Evolutionary conservation across 2,329 filamentous ascomycete species (phyloP).

Genomic region (Monilinia laxa): DNA sequence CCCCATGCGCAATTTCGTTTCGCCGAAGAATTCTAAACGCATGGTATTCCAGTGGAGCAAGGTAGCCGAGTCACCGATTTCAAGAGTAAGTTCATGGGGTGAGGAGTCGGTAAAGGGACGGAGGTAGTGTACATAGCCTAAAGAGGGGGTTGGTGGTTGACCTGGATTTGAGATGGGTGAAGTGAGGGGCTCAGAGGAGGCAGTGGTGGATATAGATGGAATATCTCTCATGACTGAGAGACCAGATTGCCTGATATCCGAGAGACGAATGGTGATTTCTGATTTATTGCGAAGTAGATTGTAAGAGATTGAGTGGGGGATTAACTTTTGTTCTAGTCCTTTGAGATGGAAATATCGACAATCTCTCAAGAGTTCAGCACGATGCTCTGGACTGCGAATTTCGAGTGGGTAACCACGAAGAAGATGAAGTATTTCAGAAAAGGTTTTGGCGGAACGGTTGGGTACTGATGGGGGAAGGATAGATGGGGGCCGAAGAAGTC

Average conservation of each 20-base stretch:
- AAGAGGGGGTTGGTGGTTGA: conserved; percentile 22
- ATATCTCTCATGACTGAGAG: conserved; percentile 61
- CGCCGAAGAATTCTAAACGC: conserved; percentile 64
- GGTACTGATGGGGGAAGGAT: conserved; percentile 81
- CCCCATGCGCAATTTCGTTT: conserved; percentile 67
- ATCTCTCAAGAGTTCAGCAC: conserved; percentile 75
- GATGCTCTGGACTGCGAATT: conserved; percentile 74
- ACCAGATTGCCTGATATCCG: conserved; percentile 87
- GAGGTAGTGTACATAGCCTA: conserved; percentile 72
- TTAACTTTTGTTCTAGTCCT: conserved; percentile 82
- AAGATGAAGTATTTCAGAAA: conserved; percentile 77
- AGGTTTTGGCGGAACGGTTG: conserved; percentile 77
- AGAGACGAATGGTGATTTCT: conserved; percentile 77
- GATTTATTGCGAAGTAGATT: conserved; percentile 66
- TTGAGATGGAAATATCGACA: conserved; percentile 93
- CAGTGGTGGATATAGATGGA: conserved; percentile 32
- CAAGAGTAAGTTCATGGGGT: conserved; percentile 72
- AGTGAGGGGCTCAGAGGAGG: conserved; percentile 32
- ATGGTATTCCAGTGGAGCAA: conserved; percentile 46
- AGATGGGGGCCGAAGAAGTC: conserved; percentile 80
- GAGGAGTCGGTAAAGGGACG: conserved; percentile 81
- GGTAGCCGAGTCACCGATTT: conserved; percentile 66
- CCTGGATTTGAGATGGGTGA: conserved; percentile 27
- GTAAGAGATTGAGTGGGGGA: conserved; percentile 72
- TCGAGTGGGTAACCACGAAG: conserved; percentile 80